phyloP scores from a whole-genome alignment of 768 basidiomycete species.

The Gelatoporia subvermispora region DNA sequence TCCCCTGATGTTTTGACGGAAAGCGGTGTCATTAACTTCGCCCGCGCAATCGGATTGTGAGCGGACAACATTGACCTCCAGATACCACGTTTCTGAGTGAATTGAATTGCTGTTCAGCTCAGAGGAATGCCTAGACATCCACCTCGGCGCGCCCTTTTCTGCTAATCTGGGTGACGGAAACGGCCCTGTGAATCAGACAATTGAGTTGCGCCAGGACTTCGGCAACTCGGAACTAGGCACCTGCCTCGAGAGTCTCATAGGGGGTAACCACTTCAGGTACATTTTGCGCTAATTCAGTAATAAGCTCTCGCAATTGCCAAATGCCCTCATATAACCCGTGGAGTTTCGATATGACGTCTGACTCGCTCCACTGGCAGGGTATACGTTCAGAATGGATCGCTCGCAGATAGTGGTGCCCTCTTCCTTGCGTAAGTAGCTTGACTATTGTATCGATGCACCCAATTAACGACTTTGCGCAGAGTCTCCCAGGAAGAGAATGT shows the following conservation, averaged over 20 bases:
- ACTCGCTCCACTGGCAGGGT: constrained; percentile 8
- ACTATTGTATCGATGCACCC: background rate
- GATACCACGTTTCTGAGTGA: background rate
- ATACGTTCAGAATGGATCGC: constrained; percentile 26
- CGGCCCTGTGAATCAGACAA: constrained; percentile 37
- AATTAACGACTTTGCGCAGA: constrained; percentile 6
- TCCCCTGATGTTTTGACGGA: constrained; percentile 54
- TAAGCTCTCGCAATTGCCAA: background rate
- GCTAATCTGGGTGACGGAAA: constrained; percentile 48
- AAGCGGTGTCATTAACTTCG: constrained; percentile 52
- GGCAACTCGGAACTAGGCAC: constrained; percentile 33
- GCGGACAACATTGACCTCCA: constrained; percentile 15
- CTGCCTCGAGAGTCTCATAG: constrained; percentile 34
- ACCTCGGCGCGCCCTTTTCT: constrained; percentile 31
- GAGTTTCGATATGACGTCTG: background rate
- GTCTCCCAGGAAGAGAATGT: constrained; percentile 21
- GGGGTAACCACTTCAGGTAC: constrained; percentile 45
- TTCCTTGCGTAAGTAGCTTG: constrained; percentile 28
- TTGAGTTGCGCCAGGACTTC: constrained; percentile 42
- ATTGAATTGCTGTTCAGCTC: constrained; percentile 20
- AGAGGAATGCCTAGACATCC: constrained; percentile 25
- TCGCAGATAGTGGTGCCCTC: constrained; percentile 26
- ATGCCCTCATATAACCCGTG: background rate
- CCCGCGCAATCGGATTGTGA: constrained; percentile 58
- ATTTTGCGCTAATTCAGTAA: background rate